Percentiles rank a stretch among this genome's conserved stretches.
Evolutionary conservation across 176 grass and related monocot species (phyloP).

Genomic region (Carex kokanica): DNA sequence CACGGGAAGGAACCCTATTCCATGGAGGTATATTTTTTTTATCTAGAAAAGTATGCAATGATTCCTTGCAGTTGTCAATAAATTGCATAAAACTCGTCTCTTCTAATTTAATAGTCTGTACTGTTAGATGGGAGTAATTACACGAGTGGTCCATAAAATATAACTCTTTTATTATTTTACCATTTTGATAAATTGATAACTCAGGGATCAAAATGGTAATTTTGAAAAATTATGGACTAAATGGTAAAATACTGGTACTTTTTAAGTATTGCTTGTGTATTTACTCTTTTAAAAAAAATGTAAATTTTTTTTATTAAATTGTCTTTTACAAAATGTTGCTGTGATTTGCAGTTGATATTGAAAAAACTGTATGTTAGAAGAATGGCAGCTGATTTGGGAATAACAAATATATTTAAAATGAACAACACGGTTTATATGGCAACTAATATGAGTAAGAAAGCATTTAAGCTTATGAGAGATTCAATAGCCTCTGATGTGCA

Average conservation of each 20-base stretch:
- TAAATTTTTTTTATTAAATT: slow-evolving; percentile 5
- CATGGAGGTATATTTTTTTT: slow-evolving; percentile 66
- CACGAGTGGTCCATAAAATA: not conserved
- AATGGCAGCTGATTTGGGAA: slow-evolving; percentile 94
- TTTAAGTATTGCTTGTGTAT: not conserved
- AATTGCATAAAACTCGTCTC: not conserved
- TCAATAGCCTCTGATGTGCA: slow-evolving; percentile 69
- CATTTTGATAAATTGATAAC: not conserved
- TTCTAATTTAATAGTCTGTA: not conserved
- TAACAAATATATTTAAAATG: slow-evolving; percentile 58
- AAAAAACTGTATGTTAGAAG: slow-evolving; percentile 89
- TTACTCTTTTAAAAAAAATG: not conserved
- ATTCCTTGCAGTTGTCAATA: not conserved
- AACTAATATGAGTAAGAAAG: slow-evolving; percentile 77
- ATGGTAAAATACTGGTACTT: not conserved
- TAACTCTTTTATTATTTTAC: not conserved
- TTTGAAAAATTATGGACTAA: not conserved
- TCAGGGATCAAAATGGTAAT: not conserved
- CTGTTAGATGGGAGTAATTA: not conserved
- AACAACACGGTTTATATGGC: slow-evolving; percentile 70
- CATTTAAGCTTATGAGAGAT: slow-evolving; percentile 86
- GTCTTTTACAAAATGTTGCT: slow-evolving; percentile 10
- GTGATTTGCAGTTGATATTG: slow-evolving; percentile 61
- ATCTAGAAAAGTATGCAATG: slow-evolving; percentile 21
- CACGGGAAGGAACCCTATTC: slow-evolving; percentile 88